phyloP scores from a whole-genome alignment of 192 early-diverging fungal genomes.

The Obelidium mucronatum region DNA sequence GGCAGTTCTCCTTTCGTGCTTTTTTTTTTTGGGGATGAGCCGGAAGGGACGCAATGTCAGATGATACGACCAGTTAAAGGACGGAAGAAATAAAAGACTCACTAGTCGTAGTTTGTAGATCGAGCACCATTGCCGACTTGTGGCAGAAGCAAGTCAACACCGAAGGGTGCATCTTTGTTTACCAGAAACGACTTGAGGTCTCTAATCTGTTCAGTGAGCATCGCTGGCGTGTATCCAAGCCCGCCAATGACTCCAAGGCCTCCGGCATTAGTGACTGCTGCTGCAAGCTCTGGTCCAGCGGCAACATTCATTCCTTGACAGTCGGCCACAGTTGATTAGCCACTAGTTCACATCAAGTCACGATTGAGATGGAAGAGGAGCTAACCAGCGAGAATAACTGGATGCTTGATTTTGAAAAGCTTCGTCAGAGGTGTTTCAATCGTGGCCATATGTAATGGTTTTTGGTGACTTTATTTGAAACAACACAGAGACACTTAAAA shows the following conservation, averaged over 20 bases:
- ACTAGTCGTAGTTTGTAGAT: slow-evolving; percentile 60
- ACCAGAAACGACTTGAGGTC: slow-evolving; percentile 33
- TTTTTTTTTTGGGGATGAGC: not conserved
- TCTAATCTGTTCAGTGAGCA: slow-evolving; percentile 35
- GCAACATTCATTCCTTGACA: slow-evolving; percentile 39
- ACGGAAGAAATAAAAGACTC: not conserved
- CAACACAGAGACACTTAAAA: too few relatives aligned
- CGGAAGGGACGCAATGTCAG: not conserved
- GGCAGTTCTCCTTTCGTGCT: slow-evolving; percentile 55
- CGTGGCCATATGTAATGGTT: slow-evolving; percentile 15
- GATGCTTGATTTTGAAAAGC: slow-evolving; percentile 52
- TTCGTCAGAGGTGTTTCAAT: slow-evolving; percentile 52
- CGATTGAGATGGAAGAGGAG: not conserved
- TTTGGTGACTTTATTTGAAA: too few relatives aligned
- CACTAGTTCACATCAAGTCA: not conserved
- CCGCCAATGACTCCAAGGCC: slow-evolving; percentile 55
- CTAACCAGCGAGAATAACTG: slow-evolving; percentile 52
- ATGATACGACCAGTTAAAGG: not conserved
- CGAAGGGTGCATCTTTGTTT: slow-evolving; percentile 50
- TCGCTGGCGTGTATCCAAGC: slow-evolving; percentile 45
- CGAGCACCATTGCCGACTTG: slow-evolving; percentile 54
- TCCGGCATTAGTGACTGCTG: slow-evolving; percentile 54
- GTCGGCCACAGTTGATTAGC: not conserved
- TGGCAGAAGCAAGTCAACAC: slow-evolving; percentile 55
- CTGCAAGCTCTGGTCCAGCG: slow-evolving; percentile 46